These are phyloP conservation scores for Myriosclerotinia duriaeana DNA, from an alignment of 2,329 filamentous ascomycete species.

Conservation along the genomic window DNA sequence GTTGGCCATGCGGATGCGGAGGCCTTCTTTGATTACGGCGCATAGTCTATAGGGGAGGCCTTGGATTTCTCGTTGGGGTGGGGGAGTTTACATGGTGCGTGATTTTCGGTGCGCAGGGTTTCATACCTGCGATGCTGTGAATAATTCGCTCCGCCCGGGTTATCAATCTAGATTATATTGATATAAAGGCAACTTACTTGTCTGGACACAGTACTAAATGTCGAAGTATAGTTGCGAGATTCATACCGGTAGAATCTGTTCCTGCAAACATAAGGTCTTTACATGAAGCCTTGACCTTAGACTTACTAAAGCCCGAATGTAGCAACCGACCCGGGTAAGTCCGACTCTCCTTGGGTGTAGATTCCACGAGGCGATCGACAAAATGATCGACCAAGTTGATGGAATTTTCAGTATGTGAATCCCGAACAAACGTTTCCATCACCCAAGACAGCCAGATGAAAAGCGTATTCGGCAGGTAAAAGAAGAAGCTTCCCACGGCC, in stretches of 20 bases:
- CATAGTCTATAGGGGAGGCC: constrained; percentile 48
- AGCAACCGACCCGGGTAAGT: constrained; percentile 52
- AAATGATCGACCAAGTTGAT: constrained; percentile 46
- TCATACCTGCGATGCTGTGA: constrained; percentile 36
- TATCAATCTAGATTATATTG: no score
- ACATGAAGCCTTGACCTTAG: constrained; percentile 51
- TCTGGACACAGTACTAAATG: constrained; percentile 46
- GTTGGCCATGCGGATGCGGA: constrained; percentile 53
- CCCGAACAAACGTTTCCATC: constrained; percentile 43
- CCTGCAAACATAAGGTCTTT: constrained; percentile 57
- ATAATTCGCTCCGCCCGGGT: neutral
- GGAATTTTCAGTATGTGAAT: constrained; percentile 41
- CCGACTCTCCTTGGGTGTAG: constrained; percentile 39
- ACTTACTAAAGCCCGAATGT: constrained; percentile 44
- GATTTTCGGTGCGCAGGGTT: constrained; percentile 42
- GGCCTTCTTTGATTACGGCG: constrained; percentile 50
- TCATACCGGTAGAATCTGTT: constrained; percentile 54
- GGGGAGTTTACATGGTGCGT: constrained; percentile 30
- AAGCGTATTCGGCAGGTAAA: constrained; percentile 49
- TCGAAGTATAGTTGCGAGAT: constrained; percentile 50
- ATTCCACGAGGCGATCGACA: constrained; percentile 43
- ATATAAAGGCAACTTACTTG: constrained; percentile 39
- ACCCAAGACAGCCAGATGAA: constrained; percentile 42
- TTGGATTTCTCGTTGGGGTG: constrained; percentile 40
- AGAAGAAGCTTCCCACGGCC: constrained; percentile 55